These are phyloP conservation scores for Pythium angustatum DNA, from an alignment of 352 stramenopile species.

Conservation along the genomic window DNA sequence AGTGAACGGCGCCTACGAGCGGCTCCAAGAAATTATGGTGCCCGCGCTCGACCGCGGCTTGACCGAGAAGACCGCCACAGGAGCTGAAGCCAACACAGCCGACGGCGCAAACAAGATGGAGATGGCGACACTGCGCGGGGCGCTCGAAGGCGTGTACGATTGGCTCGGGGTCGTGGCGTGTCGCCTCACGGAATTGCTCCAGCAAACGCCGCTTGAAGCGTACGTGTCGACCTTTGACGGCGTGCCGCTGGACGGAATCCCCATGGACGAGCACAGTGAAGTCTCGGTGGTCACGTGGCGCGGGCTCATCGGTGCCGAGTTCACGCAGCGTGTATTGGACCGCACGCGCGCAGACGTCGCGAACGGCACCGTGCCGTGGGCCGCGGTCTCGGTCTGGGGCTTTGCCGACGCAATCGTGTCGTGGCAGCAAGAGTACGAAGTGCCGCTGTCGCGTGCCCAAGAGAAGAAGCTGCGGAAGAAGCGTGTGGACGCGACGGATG, in stretches of 20 bases:
- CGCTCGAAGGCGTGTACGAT: slow-evolving; percentile 62
- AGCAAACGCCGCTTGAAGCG: slow-evolving; percentile 53
- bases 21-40: slow-evolving; percentile 50
- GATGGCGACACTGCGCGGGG: slow-evolving; percentile 28
- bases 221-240: slow-evolving; percentile 80
- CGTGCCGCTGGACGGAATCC: slow-evolving; percentile 34
- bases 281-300: slow-evolving; percentile 69
- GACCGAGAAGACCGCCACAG: slow-evolving; percentile 6
- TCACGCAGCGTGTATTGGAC: slow-evolving; percentile 56
- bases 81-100: no score
- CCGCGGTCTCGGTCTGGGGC: slow-evolving; percentile 75
- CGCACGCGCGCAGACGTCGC: slow-evolving; percentile 52
- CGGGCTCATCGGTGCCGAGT: slow-evolving; percentile 61
- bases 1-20: slow-evolving; percentile 47
- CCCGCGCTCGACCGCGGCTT: slow-evolving; percentile 58
- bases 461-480: slow-evolving; percentile 23
- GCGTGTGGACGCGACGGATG: neutral
- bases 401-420: slow-evolving; percentile 74
- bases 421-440: slow-evolving; percentile 51
- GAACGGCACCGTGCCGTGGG: slow-evolving; percentile 56
- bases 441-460: slow-evolving; percentile 24
- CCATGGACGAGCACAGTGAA: slow-evolving; percentile 36
- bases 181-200: slow-evolving; percentile 53
- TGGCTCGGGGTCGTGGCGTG: slow-evolving; percentile 78
- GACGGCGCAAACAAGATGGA: slow-evolving; percentile 8